phyloP scores from a whole-genome alignment of 2,329 filamentous ascomycete species.

The Aureobasidium sp. region DNA sequence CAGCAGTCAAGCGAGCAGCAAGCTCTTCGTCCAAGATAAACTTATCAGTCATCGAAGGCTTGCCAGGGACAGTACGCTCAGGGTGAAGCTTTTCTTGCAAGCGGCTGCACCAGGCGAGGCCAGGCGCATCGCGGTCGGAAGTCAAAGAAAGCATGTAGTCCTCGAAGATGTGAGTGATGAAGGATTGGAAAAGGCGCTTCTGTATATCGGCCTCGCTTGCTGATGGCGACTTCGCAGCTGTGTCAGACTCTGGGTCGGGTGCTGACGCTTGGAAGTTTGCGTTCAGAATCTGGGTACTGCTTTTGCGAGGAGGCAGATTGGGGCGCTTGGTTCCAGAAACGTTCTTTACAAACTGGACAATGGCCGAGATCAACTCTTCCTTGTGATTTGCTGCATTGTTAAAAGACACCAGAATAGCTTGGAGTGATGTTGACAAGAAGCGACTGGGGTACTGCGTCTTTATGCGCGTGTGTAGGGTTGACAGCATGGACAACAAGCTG shows the following conservation, averaged over 20 bases:
- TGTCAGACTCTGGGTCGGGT: slow-evolving; percentile 49
- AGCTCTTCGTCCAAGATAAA: slow-evolving; percentile 57
- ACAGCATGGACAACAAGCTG: slow-evolving; percentile 60
- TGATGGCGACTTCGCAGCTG: slow-evolving; percentile 32
- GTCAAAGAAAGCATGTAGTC: slow-evolving; percentile 54
- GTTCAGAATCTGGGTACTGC: slow-evolving; percentile 28
- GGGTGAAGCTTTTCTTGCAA: slow-evolving; percentile 62
- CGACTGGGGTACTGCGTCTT: slow-evolving; percentile 69
- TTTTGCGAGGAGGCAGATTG: slow-evolving; percentile 49
- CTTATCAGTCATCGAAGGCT: slow-evolving; percentile 51
- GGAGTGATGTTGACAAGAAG: slow-evolving; percentile 68
- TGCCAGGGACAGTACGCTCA: slow-evolving; percentile 52
- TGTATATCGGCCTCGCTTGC: slow-evolving; percentile 52
- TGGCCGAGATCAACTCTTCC: slow-evolving; percentile 58
- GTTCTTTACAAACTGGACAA: slow-evolving; percentile 62
- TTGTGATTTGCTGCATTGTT: slow-evolving; percentile 44
- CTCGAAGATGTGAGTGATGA: slow-evolving; percentile 69
- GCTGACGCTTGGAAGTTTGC: slow-evolving; percentile 24
- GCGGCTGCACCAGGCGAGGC: slow-evolving; percentile 44
- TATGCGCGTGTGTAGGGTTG: slow-evolving; percentile 63
- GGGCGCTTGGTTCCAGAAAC: slow-evolving; percentile 60
- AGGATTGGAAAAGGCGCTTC: slow-evolving; percentile 59
- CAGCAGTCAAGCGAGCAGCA: slow-evolving; percentile 52
- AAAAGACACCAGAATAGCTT: slow-evolving; percentile 61
- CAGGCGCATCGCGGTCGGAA: slow-evolving; percentile 35